Base-by-base conservation (phyloP, 1,284 basidiomycete genomes). In the Meripilus lineatus region DNA sequence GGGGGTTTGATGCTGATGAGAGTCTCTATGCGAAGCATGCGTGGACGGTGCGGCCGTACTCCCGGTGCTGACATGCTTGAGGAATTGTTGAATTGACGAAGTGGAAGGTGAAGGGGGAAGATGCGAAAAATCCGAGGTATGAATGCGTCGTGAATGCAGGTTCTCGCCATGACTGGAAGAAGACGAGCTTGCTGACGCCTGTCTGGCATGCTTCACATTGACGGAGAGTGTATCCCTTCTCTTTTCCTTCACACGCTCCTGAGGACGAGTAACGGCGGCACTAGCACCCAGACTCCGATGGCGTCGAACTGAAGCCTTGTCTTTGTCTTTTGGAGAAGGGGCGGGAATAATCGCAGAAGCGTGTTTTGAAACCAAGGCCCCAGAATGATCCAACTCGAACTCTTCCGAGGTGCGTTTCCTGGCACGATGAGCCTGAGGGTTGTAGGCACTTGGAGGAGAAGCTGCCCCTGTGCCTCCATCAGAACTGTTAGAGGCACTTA, bases 61-160 rank as follows among this genome's bases (percentile, higher is more conserved):
- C 11, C 71, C 57, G 37, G 64, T 69, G 35, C 71, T 65, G 8
- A 75, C 70, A 48, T 81, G 79, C 36, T 79, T 76, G 47, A 92
- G 66, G 57, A 93, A 84, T 50, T 90, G 87, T 51, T 89, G 85
- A 48, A 93, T 90, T 1, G 88, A 88, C 2, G 86, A 79, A 3
- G 87, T 81, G 2, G 89, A 89, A 6, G 92, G 89, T 13, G 89
- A 92, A 5, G 90, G 89, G 7, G 90, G 90, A 3, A 93, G 70
- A 59, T 91, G 89, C 0, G 90, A 91, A 64, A 89, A 92, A 62
- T 93, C 89, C n/a, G 80, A 77, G 36, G 75, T 71, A 49, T 77
- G 76, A 38, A 73, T 71, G 32, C 82, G 79, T 24, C 83, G 77
- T 32, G 74, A 58, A 53, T 65, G 62, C 28, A 66, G 64, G 44